These are phyloP conservation scores for Hirsutella rhossiliensis DNA, from an alignment of 2,329 filamentous ascomycete species.

Conservation along the genomic window DNA sequence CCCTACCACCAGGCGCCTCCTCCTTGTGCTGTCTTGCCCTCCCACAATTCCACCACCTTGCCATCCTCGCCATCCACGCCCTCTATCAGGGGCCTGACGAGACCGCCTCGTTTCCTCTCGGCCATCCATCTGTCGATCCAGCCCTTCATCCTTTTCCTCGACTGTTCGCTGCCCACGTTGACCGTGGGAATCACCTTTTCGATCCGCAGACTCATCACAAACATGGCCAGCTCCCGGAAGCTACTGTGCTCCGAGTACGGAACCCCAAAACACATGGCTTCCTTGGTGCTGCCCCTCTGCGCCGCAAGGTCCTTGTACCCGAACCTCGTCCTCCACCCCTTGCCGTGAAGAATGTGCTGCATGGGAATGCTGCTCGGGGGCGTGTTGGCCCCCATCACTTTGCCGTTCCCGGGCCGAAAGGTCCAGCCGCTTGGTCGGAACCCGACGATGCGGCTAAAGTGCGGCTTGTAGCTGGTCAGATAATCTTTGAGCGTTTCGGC, in stretches of 20 bases:
- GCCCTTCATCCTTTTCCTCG: conserved; percentile 47
- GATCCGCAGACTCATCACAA: conserved; percentile 76
- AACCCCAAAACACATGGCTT: conserved; percentile 83
- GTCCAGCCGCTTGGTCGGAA: conserved; percentile 94
- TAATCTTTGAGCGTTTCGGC: conserved; percentile 88
- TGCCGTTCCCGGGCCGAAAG: conserved; percentile 55
- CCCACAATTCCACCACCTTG: conserved; percentile 19
- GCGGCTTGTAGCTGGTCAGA: conserved; percentile 63
- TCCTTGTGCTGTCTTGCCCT: conserved; percentile 24
- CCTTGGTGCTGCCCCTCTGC: conserved; percentile 70
- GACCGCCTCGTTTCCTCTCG: conserved; percentile 44
- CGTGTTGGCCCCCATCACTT: conserved; percentile 41
- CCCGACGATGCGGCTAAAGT: conserved; percentile 78
- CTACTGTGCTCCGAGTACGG: conserved; percentile 95
- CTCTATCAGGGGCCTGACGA: conserved; percentile 31
- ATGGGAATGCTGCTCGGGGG: conserved; percentile 37
- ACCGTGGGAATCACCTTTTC: conserved; percentile 90
- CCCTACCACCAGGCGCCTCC: conserved; percentile 27
- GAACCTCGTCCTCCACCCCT: conserved; percentile 68
- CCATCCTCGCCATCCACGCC: conserved; percentile 21
- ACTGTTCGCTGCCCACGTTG: conserved; percentile 55
- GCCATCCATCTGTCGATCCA: conserved; percentile 53
- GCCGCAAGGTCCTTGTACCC: conserved; percentile 59
- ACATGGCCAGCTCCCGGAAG: conserved; percentile 89
- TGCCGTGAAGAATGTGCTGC: conserved; percentile 38